phyloP scores from a whole-genome alignment of 2,329 filamentous ascomycete species.

The Ophiostoma novo-ulmi region DNA sequence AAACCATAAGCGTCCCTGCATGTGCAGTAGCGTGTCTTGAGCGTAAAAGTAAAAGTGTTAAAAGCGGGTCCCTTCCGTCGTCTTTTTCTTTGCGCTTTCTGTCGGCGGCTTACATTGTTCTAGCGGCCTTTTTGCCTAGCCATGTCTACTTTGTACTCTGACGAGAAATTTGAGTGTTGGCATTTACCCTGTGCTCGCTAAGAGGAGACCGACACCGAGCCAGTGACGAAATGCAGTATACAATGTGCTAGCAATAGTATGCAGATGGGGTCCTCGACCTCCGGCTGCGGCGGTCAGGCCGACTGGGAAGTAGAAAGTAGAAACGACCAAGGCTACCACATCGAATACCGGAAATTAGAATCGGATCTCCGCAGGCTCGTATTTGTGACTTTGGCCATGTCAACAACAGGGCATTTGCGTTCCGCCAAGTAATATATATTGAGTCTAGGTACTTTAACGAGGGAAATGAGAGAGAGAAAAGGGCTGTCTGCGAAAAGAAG shows the following conservation, averaged over 20 bases:
- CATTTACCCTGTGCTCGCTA: not conserved
- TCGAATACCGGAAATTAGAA: not conserved
- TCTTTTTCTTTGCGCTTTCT: not conserved
- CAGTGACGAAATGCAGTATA: conserved; percentile 1
- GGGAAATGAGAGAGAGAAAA: not conserved
- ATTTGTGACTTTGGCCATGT: not conserved
- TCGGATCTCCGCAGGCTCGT: conserved; percentile 10
- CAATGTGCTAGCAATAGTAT: not conserved
- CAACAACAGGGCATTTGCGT: not conserved
- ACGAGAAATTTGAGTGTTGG: not conserved
- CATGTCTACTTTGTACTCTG: not conserved
- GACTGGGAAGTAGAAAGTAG: not conserved
- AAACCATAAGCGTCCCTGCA: conserved; percentile 2
- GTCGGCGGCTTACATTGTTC: not conserved
- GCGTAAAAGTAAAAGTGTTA: not conserved
- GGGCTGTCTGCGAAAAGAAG: not conserved
- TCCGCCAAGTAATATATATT: too few relatives aligned
- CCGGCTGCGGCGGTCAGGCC: not conserved
- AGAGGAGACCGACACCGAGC: conserved; percentile 1
- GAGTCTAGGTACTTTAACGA: too few relatives aligned
- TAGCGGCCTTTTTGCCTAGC: not conserved
- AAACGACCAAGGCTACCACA: not conserved
- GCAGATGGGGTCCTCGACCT: conserved; percentile 2
- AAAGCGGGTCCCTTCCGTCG: not conserved
- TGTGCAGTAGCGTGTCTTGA: not conserved